Evolutionary conservation across 345 rosid genomes (phyloP), one percentile per base, ranked within the genome.

Genomic region (Bruguiera gymnorhiza): DNA sequence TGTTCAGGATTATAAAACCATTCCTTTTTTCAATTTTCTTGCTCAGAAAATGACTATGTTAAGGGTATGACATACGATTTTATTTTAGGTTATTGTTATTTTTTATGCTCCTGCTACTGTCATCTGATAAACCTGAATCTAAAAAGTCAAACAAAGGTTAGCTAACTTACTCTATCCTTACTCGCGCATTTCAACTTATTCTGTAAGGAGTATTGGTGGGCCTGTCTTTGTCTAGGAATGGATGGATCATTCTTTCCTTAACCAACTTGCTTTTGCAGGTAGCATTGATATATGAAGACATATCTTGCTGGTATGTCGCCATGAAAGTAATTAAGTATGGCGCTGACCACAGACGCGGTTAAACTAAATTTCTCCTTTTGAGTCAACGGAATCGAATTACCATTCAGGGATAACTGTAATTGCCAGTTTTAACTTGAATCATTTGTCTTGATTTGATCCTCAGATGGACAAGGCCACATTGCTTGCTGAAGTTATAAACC

Each of bases 401-500:
- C 60, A 23, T 58, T 21, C 27, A 13, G 3, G 60, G 6, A 4
- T n/a, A 7, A n/a, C 29, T 24, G 30, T 13, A 55, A 10, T 8
- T 6, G 19, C 50, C 27, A 39, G 18, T 54, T 37, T 57, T 60
- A 62, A 63, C 31, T 51, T 63, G 39, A 36, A 68, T 57, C 21
- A 7, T 46, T 15, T 24, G 10, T 19, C 23, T 53, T 65, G 18
- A 31, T 67, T 66, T 32, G 63, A 34, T 32, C 20, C 2, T 24
- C 27, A 89, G 92, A 87, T 87, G 92, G 96, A 89, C 85, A 89
- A 89, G 69, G 90, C 92, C 56, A 76, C 92, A 59, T 81, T 89
- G 80, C 89, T 89, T 60, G 90, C 83, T 56, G 86, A 83, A 76
- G 92, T 89, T 16, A 75, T 83, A 31, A 64, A 39, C 51, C 78